Evolutionary conservation across 352 stramenopile species (phyloP), one percentile per base, ranked within the genome.

Genomic region (Phytopythium kandeliae): DNA sequence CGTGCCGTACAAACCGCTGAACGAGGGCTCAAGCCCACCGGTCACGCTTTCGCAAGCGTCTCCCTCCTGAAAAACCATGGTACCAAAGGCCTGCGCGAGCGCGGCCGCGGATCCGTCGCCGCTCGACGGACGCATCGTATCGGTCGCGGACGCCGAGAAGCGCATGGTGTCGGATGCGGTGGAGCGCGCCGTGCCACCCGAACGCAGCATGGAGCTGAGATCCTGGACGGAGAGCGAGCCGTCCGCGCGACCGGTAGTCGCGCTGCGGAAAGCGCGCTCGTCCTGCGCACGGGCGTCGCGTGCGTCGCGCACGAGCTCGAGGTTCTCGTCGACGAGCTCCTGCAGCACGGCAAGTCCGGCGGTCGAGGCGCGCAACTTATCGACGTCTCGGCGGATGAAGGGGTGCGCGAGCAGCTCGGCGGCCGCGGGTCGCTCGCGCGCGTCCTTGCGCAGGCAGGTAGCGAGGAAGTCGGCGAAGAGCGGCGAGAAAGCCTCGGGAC

Each of bases 251-350:
- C 74, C 77, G n/a, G 74, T 85, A 33, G 74, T 64, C 13, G 61
- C 62, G 44, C 44, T 74, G 54, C 74, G 65, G 48, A 78, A 84
- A 13, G 74, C 73, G 35, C 60, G 67, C 56, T 86, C 78, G 37
- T 86, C 75, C 54, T 86, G 69, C 16, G 60, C 55, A 17, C 65
- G 52, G 11, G 36, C 60, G n/a, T 80, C 72, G 19, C 81, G 61
- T 17, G 75, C 72, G 12, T 85, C 69, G 16, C 67, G 58, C 9
- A 92, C 60, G 8, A 86, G 66, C 48, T 90, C 77, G 12, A 85
- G 55, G 48, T 75, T 89, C 44, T 86, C 66, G 47, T 89, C 78
- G 19, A 86, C 75, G 16, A 91, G 62, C 48, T 91, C 78, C 51
- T 88, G 73, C 0, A 91, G 61, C 24, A 86, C 67, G 3, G 74